These are phyloP conservation scores for Malania oleifera DNA, from an alignment of 164 flowering plant species.

Conservation along the genomic window DNA sequence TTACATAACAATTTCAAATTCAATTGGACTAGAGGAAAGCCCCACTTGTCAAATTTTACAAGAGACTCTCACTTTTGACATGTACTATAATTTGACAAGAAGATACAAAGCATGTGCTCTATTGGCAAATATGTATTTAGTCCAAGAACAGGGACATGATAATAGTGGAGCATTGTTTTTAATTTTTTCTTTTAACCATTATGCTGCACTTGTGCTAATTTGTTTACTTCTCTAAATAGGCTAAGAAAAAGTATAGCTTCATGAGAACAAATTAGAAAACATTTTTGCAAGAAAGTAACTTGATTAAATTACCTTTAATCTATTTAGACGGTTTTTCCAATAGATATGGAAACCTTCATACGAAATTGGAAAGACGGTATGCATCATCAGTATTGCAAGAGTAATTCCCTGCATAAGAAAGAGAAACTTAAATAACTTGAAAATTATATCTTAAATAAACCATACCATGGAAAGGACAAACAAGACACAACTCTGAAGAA, in stretches of 20 bases:
- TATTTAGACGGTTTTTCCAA: conserved; percentile 58
- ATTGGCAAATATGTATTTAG: too few species aligned
- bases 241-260: not conserved
- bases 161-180: too few species aligned
- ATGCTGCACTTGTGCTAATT: too few species aligned
- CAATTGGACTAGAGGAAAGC: too few species aligned
- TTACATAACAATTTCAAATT: too few species aligned
- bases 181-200: too few species aligned
- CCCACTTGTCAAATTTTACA: too few species aligned
- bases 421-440: not conserved
- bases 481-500: too few species aligned
- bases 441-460: not conserved
- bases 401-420: conserved; percentile 58
- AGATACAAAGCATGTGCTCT: too few species aligned
- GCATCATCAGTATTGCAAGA: conserved; percentile 47
- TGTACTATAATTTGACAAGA: too few species aligned
- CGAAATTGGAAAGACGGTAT: conserved; percentile 65
- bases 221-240: not conserved
- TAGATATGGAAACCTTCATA: conserved; percentile 70
- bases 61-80: too few species aligned
- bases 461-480: not conserved
- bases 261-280: not conserved
- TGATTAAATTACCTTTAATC: conserved; percentile 48
- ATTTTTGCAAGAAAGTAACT: not conserved
- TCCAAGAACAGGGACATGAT: too few species aligned